A percentile compares a stretch with the other conserved stretches of the same genome.
Conservation (phyloP, 441 rosid genomes). For the Daphne laureola region DNA sequence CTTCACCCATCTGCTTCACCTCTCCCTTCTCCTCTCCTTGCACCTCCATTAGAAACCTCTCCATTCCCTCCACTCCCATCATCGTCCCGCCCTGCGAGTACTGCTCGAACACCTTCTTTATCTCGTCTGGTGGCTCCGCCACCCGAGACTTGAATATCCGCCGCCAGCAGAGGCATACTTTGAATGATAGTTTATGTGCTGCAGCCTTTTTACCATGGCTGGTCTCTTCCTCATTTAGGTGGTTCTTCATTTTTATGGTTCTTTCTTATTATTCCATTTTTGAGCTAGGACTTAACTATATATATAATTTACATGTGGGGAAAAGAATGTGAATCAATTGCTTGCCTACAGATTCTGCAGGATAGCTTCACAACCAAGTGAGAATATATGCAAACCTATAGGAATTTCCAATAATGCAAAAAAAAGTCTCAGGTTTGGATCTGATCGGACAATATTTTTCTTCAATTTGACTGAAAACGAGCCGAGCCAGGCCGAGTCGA, state of each 20-base stretch:
- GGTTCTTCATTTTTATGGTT: neutral
- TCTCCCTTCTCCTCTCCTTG: conserved; percentile 37
- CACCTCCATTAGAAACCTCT: conserved; percentile 33
- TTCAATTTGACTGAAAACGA: no score
- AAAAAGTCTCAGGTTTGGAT: no score
- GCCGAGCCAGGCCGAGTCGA: no score
- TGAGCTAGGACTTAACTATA: neutral
- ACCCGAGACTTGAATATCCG: conserved; percentile 47
- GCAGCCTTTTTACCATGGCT: neutral
- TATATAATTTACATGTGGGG: neutral
- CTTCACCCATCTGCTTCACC: conserved; percentile 40
- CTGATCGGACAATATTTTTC: no score
- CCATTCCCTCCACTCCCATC: conserved; percentile 48
- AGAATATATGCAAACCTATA: conserved; percentile 29
- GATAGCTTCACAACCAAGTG: conserved; percentile 24
- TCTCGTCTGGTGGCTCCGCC: conserved; percentile 49
- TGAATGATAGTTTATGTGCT: conserved; percentile 25
- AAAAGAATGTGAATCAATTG: neutral
- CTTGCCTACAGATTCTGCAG: conserved; percentile 7
- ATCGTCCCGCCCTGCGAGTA: conserved; percentile 48
- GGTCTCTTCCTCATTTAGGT: neutral
- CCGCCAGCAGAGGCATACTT: conserved; percentile 53
- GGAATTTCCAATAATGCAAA: conserved; percentile 11
- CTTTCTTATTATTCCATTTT: neutral
- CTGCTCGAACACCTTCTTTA: conserved; percentile 26